phyloP scores from a whole-genome alignment of 495 filamentous ascomycete genomes.

The Podospora pseudocomata region DNA sequence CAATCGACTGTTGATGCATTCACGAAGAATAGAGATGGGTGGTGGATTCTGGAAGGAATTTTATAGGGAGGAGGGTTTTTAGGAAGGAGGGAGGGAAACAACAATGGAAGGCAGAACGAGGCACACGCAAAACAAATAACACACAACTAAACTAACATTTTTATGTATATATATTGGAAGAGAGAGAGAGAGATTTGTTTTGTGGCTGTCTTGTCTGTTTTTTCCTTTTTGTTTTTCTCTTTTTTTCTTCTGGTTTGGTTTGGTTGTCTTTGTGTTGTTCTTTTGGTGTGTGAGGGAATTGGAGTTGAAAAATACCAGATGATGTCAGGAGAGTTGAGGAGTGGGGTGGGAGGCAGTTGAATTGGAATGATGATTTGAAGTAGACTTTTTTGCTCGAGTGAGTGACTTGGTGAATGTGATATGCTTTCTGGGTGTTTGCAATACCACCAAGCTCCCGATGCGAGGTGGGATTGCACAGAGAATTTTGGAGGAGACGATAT shows the following conservation, averaged over 20 bases:
- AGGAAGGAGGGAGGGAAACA: not conserved
- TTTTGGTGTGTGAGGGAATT: not conserved
- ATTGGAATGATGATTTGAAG: slow-evolving; percentile 1
- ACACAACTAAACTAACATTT: not conserved
- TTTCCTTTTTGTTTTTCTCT: slow-evolving; percentile 11
- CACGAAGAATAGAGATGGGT: not conserved
- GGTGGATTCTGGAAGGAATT: slow-evolving; percentile 9
- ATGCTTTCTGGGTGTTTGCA: too few species aligned
- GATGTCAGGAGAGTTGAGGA: not conserved
- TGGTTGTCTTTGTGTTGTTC: not conserved
- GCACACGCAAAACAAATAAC: not conserved
- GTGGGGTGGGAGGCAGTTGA: not conserved
- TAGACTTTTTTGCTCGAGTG: not conserved
- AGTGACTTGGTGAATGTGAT: too few species aligned
- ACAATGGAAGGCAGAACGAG: not conserved
- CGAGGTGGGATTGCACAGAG: not conserved
- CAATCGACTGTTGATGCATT: not conserved
- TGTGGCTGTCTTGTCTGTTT: slow-evolving; percentile 6
- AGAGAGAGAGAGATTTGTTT: not conserved
- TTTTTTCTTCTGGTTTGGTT: slow-evolving; percentile 15
- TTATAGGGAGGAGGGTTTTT: not conserved
- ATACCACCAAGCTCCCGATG: not conserved
- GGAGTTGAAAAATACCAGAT: slow-evolving; percentile 3
- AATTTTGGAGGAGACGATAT: not conserved
- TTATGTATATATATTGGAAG: not conserved